Percentiles rank a stretch among this genome's conserved stretches.
Conservation (phyloP, 495 filamentous ascomycete species). For the Cryomyces antarcticus region DNA sequence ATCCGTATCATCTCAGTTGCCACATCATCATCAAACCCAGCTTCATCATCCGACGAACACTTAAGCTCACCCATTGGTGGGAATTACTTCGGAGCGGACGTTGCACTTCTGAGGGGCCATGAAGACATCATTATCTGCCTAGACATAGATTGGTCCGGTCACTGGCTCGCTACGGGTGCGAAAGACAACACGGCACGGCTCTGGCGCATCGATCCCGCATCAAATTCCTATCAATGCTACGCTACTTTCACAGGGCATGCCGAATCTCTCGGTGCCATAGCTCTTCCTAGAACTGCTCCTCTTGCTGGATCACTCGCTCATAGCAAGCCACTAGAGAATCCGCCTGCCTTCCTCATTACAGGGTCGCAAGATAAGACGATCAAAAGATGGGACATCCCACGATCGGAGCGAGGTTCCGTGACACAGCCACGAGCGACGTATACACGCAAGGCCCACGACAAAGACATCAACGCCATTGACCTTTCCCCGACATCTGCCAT, state of each 20-base stretch:
- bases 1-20: conserved; percentile 61
- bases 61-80: neutral
- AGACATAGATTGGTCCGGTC: conserved; percentile 85
- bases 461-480: conserved; percentile 93
- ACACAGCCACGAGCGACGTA: conserved; percentile 30
- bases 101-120: conserved; percentile 69
- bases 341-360: conserved; percentile 67
- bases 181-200: conserved; percentile 91
- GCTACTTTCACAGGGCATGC: conserved; percentile 76
- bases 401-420: conserved; percentile 10
- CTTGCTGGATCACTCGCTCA: conserved; percentile 40
- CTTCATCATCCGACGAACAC: neutral
- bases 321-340: conserved; percentile 48
- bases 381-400: conserved; percentile 64
- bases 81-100: conserved; percentile 66
- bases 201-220: conserved; percentile 69
- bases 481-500: conserved; percentile 44
- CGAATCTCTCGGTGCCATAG: conserved; percentile 83
- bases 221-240: conserved; percentile 54
- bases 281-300: conserved; percentile 49
- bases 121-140: conserved; percentile 90
- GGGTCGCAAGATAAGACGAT: conserved; percentile 89
- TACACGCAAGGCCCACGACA: conserved; percentile 89
- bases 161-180: conserved; percentile 87
- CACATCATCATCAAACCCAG: conserved; percentile 1